Percentiles rank a stretch among this genome's conserved stretches.
Conservation (phyloP, 2,329 filamentous ascomycete species). For the Hymenoscyphus linearis region DNA sequence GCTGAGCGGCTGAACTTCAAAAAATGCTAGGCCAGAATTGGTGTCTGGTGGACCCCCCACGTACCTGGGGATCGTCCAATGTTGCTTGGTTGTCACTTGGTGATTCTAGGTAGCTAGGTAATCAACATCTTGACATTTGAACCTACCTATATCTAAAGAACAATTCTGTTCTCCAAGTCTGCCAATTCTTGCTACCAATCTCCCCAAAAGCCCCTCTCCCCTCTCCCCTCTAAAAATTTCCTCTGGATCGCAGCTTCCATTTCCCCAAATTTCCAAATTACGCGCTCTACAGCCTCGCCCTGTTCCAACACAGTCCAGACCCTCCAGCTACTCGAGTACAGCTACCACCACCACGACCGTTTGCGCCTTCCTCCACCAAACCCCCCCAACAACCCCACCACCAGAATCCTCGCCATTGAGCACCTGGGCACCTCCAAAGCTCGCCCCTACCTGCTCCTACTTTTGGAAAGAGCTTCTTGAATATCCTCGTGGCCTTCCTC, state of each 20-base stretch:
- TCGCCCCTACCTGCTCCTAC: neutral
- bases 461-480: conserved; percentile 10
- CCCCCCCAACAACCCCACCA: neutral
- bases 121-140: no score
- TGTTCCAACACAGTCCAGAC: neutral
- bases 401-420: neutral
- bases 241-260: neutral
- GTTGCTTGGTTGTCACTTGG: no score
- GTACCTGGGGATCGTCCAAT: no score
- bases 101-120: no score
- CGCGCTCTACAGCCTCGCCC: neutral
- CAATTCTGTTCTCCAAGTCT: neutral
- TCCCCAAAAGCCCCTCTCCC: neutral
- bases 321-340: no score
- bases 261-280: neutral
- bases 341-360: neutral
- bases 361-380: neutral
- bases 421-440: no score
- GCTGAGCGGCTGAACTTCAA: no score
- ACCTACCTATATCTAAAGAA: no score
- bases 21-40: no score
- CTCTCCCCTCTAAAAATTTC: neutral
- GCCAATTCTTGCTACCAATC: neutral
- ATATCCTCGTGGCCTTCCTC: neutral
- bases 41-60: no score